Percentiles rank a stretch among this genome's conserved stretches.
These are phyloP conservation scores for Osmanthus fragrans DNA, from an alignment of 257 asterid species.

Conservation along the genomic window DNA sequence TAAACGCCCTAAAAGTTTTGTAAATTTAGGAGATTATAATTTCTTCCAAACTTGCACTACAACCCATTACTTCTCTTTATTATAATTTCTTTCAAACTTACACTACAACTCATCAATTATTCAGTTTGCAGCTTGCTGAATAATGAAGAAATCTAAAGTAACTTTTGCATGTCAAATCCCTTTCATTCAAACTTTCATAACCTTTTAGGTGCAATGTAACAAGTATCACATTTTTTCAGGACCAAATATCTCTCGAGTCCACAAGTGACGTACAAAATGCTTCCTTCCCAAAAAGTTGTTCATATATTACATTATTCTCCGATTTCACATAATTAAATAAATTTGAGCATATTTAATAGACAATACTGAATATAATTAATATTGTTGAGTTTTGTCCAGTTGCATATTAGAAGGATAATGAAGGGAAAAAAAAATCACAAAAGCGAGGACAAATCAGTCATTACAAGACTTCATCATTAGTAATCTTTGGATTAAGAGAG, in stretches of 20 bases:
- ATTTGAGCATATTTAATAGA: too few species aligned
- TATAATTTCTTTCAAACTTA: too few species aligned
- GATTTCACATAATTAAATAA: too few species aligned
- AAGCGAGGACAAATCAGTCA: slow-evolving; percentile 36
- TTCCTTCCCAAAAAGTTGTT: background rate
- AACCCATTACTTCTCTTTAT: too few species aligned
- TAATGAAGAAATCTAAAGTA: background rate
- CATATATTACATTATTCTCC: background rate
- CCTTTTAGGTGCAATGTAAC: background rate
- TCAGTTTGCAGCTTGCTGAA: background rate
- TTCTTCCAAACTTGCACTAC: too few species aligned
- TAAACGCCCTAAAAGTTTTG: too few species aligned
- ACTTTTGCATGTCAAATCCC: slow-evolving; percentile 21
- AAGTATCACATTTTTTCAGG: too few species aligned
- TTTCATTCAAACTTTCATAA: slow-evolving; percentile 22
- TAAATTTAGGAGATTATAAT: too few species aligned
- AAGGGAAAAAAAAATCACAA: too few species aligned
- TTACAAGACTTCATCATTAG: slow-evolving; percentile 15
- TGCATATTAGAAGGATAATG: too few species aligned
- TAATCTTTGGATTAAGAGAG: slow-evolving; percentile 32
- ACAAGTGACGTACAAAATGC: background rate
- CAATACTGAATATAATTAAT: too few species aligned
- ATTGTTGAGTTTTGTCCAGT: too few species aligned
- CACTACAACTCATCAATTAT: background rate
- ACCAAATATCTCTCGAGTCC: background rate